A percentile compares a stretch with the other conserved stretches of the same genome.
These are phyloP conservation scores for Vitis riparia DNA, from an alignment of 164 flowering plant genomes.

Conservation along the genomic window DNA sequence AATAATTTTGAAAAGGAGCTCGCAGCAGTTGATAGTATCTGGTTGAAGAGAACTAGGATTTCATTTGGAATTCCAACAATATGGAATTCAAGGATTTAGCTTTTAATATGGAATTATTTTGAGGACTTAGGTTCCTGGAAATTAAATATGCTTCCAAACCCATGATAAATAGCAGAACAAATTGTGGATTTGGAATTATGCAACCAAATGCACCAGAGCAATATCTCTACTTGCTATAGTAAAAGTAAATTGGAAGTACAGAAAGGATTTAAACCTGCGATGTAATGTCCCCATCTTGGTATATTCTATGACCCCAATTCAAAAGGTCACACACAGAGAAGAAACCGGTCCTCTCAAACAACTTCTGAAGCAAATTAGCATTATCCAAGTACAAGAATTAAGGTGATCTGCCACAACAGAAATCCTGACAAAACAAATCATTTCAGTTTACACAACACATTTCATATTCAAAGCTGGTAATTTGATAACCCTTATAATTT, in stretches of 20 bases:
- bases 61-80: too few species aligned
- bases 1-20: background rate
- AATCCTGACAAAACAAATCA: background rate
- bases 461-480: too few species aligned
- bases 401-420: background rate
- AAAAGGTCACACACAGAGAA: slow-evolving; percentile 19
- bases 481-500: too few species aligned
- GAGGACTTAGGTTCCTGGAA: background rate
- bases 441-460: too few species aligned
- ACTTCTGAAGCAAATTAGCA: slow-evolving; percentile 11
- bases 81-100: too few species aligned
- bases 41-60: too few species aligned
- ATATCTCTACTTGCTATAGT: background rate
- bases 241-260: background rate
- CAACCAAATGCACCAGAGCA: background rate
- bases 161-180: background rate
- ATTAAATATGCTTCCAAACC: background rate
- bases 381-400: slow-evolving; percentile 2
- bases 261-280: slow-evolving; percentile 48
- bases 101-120: too few species aligned
- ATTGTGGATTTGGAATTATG: background rate
- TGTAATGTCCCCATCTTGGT: slow-evolving; percentile 43
- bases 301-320: slow-evolving; percentile 23
- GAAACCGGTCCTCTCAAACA: slow-evolving; percentile 15
- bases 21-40: background rate